Evolutionary conservation across 768 basidiomycete species (phyloP).

Genomic region (Chiua virens): DNA sequence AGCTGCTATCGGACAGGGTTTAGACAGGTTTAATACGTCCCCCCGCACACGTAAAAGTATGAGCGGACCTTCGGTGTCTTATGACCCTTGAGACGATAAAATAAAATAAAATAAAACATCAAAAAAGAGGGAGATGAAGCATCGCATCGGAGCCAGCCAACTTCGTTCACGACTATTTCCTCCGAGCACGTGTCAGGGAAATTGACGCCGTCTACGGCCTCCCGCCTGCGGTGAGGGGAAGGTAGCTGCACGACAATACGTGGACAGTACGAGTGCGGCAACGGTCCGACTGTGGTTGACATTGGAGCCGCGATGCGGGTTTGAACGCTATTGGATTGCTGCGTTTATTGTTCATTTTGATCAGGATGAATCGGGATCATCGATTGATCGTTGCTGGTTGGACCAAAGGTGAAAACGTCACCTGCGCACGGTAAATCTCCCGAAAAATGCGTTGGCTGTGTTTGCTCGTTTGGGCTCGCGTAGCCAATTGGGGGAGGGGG

Average conservation of each 20-base stretch:
- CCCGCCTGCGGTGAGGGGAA: neutral
- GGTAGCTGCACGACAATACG: neutral
- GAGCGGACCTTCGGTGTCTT: too few relatives aligned
- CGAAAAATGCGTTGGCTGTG: slow-evolving; percentile 5
- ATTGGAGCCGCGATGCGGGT: slow-evolving; percentile 4
- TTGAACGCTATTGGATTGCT: slow-evolving; percentile 1
- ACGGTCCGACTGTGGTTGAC: slow-evolving; percentile 11
- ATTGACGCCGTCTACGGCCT: slow-evolving; percentile 11
- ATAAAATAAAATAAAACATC: too few relatives aligned
- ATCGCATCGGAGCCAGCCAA: neutral
- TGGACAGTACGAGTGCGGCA: neutral
- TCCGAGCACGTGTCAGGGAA: slow-evolving; percentile 13
- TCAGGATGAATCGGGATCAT: slow-evolving; percentile 7
- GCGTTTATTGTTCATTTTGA: slow-evolving; percentile 6
- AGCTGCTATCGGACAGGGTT: neutral
- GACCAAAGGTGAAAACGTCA: neutral
- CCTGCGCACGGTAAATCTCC: slow-evolving; percentile 10
- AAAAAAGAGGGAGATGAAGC: too few relatives aligned
- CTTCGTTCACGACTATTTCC: slow-evolving; percentile 5
- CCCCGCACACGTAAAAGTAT: too few relatives aligned
- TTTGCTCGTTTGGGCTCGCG: neutral
- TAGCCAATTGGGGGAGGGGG: neutral
- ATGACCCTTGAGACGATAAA: too few relatives aligned
- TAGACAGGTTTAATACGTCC: neutral
- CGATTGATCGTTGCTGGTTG: neutral